Percentiles rank a stretch among this genome's conserved stretches.
Evolutionary conservation across 2,329 filamentous ascomycete species (phyloP).

Genomic region (Neofusicoccum cordaticola): DNA sequence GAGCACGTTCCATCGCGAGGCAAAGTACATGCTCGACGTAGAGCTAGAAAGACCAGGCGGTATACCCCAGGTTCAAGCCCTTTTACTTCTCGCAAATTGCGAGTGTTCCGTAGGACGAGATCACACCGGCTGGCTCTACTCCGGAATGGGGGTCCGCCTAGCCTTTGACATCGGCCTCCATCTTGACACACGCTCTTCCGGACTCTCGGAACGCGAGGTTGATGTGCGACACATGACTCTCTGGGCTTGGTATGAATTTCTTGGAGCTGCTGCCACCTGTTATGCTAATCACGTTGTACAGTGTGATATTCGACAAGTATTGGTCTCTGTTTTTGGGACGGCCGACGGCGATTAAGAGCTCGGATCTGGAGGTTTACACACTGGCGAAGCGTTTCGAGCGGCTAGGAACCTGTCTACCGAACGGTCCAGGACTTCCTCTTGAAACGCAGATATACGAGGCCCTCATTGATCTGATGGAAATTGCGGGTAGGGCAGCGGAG

Average conservation of each 20-base stretch:
- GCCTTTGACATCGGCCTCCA: slow-evolving; percentile 33
- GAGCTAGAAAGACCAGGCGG: slow-evolving; percentile 54
- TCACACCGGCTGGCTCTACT: slow-evolving; percentile 53
- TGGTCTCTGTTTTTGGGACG: slow-evolving; percentile 56
- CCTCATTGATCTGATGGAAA: slow-evolving; percentile 55
- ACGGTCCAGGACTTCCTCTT: slow-evolving; percentile 32
- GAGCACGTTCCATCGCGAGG: slow-evolving; percentile 53
- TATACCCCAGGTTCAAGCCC: slow-evolving; percentile 52
- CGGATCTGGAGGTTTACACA: slow-evolving; percentile 51
- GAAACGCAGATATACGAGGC: slow-evolving; percentile 50
- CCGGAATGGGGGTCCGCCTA: slow-evolving; percentile 35
- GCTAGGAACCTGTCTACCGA: slow-evolving; percentile 38
- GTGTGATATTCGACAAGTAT: slow-evolving; percentile 29
- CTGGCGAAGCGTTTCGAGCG: slow-evolving; percentile 47
- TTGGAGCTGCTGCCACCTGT: not conserved
- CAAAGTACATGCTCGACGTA: slow-evolving; percentile 54
- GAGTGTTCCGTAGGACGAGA: slow-evolving; percentile 56
- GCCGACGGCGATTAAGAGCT: slow-evolving; percentile 53
- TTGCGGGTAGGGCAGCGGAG: slow-evolving; percentile 45
- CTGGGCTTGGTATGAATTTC: slow-evolving; percentile 41
- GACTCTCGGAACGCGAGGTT: slow-evolving; percentile 42
- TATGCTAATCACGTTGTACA: not conserved
- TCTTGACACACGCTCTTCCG: slow-evolving; percentile 40
- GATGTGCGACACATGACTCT: slow-evolving; percentile 41
- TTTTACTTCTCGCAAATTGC: slow-evolving; percentile 52